phyloP scores from a whole-genome alignment of 352 stramenopile species.

The Phytophthora colocasiae region DNA sequence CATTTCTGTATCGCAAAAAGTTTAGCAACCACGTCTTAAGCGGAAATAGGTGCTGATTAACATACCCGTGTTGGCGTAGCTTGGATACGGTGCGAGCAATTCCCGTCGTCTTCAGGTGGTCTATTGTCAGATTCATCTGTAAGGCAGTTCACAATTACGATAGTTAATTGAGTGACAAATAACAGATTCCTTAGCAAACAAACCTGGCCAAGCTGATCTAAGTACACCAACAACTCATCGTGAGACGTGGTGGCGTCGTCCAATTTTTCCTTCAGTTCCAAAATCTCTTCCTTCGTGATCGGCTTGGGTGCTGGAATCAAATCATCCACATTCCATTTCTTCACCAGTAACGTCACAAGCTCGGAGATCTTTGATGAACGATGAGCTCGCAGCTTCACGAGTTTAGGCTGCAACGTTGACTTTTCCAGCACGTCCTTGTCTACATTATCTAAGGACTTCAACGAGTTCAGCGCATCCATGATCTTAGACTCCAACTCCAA shows the following conservation, averaged over 20 bases:
- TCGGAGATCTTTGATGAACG: constrained; percentile 36
- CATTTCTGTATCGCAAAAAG: constrained; percentile 53
- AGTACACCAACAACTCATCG: constrained; percentile 68
- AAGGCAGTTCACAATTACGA: background rate
- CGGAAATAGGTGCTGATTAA: constrained; percentile 1
- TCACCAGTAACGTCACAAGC: constrained; percentile 47
- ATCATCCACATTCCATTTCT: constrained; percentile 58
- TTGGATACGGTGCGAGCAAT: constrained; percentile 70
- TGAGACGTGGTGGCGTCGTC: constrained; percentile 56
- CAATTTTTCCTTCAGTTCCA: constrained; percentile 67
- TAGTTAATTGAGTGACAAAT: background rate
- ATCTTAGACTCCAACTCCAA: constrained; percentile 51
- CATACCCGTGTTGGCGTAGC: constrained; percentile 80
- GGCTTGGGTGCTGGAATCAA: constrained; percentile 56
- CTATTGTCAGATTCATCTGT: constrained; percentile 68
- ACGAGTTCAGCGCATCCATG: constrained; percentile 37
- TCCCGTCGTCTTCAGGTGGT: constrained; percentile 71
- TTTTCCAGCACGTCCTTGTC: constrained; percentile 40
- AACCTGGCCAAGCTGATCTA: constrained; percentile 62
- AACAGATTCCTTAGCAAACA: constrained; percentile 9
- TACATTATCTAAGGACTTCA: constrained; percentile 41
- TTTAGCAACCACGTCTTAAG: constrained; percentile 1
- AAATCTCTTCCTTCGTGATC: constrained; percentile 62
- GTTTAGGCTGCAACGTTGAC: constrained; percentile 44
- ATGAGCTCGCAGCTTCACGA: constrained; percentile 50